phyloP scores from a whole-genome alignment of 305 asterid species.

The Solanum aculeatissimum region DNA sequence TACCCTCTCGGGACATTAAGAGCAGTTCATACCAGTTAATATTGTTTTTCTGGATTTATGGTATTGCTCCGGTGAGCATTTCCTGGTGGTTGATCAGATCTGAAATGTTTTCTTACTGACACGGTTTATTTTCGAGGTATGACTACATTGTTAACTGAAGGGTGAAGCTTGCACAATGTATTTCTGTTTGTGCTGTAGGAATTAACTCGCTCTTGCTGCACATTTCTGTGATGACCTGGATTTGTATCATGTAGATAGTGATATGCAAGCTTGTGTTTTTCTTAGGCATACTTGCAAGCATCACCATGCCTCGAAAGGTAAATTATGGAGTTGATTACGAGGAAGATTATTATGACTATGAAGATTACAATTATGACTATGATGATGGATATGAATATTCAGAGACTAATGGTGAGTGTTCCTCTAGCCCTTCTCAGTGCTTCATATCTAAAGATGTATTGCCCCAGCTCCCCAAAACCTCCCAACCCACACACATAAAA shows the following conservation, averaged over 20 bases:
- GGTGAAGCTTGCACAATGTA: not conserved
- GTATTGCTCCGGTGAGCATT: not conserved
- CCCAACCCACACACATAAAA: not conserved
- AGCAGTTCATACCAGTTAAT: not conserved
- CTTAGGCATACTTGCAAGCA: not conserved
- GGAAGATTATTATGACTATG: constrained; percentile 32
- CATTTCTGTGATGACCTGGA: not conserved
- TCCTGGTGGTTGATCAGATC: not conserved
- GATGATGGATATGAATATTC: constrained; percentile 29
- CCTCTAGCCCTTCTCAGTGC: not conserved
- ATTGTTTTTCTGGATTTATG: not conserved
- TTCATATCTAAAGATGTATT: not conserved
- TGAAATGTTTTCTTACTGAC: not conserved
- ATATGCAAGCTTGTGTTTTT: not conserved
- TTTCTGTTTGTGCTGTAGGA: not conserved
- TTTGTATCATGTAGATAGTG: not conserved
- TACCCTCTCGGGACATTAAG: not conserved
- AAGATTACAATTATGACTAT: constrained; percentile 28
- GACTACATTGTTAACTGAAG: not conserved
- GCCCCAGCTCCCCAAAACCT: not conserved
- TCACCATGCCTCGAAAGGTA: constrained; percentile 75
- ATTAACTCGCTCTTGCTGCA: not conserved
- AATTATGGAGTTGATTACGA: constrained; percentile 35
- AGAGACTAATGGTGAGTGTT: constrained; percentile 42
- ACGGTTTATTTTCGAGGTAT: not conserved